Percentiles rank a stretch among this genome's conserved stretches.
Conservation (phyloP, 148 eudicot species). For the Hydrangea macrophylla region DNA sequence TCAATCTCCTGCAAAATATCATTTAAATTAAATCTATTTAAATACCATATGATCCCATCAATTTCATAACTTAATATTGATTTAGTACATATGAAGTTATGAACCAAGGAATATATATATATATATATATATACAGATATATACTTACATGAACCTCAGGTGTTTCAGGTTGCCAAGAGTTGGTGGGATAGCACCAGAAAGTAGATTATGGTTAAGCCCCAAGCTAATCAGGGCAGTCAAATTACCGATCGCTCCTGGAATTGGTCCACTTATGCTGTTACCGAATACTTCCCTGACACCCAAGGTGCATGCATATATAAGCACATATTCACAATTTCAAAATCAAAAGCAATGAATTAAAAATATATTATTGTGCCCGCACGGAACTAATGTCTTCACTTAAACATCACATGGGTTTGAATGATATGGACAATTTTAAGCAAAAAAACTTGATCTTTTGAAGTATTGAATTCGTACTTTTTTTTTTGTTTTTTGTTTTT, state of each 20-base stretch:
- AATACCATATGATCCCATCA: too few species aligned
- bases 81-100: background rate
- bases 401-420: background rate
- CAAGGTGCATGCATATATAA: background rate
- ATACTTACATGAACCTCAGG: constrained; percentile 20
- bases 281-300: constrained; percentile 20
- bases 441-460: too few species aligned
- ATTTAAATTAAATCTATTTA: too few species aligned
- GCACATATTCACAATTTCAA: background rate
- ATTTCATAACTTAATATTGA: background rate
- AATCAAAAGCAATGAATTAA: too few species aligned
- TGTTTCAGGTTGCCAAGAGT: constrained; percentile 30
- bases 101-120: background rate
- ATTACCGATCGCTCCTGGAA: constrained; percentile 29
- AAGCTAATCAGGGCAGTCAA: constrained; percentile 21
- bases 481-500: too few species aligned
- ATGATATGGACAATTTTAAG: background rate
- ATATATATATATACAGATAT: background rate
- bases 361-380: too few species aligned
- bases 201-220: constrained; percentile 22
- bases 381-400: too few species aligned
- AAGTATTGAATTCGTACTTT: too few species aligned
- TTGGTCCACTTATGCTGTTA: constrained; percentile 27
- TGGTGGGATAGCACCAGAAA: constrained; percentile 24
- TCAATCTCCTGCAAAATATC: background rate